Evolutionary conservation across 352 stramenopile species (phyloP), one percentile per base, ranked within the genome.

Genomic region (Phytophthora pistaciae): DNA sequence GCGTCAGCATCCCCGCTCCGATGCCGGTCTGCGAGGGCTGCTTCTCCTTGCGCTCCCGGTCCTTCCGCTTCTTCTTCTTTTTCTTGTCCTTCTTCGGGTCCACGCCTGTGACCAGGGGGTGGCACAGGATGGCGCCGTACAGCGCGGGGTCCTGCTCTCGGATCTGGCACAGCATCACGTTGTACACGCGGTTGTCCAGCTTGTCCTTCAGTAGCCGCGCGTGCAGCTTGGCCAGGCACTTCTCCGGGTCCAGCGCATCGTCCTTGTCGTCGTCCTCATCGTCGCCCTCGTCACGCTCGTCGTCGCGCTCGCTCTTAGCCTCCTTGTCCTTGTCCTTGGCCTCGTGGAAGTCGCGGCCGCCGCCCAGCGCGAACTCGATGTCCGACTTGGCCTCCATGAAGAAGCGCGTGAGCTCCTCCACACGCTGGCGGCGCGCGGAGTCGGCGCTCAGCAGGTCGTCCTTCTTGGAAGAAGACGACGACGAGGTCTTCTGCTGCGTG

Each of bases 331-430:
- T 88, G 38, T 93, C 86, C 40, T 90, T 91, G 10, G 71, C 53
- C 44, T 95, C 88, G 21, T 87, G 83, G 56, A 90, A 90, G 29
- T 93, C 87, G 7, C 85, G 78, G 2, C 80, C 85, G 20, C 87
- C 83, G 38, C 90, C 88, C 9, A 95, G 68, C 11, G 88, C 88
- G 77, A 96, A 96, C 63, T 96, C 90, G 61, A 96, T 96, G 60
- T 96, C 90, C 23, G 88, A 95, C 64, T 96, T 96, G 60, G 88
- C 87, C 63, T 96, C 90, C 88, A 96, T 95, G 60, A 96, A 96
- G 71, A 96, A 96, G 1, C 90, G 78, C 54, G 90, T 96, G 36
- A 96, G 78, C 61, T 96, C 90, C 70, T 96, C 90, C 6, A 96
- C 90, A 40, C 88, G 87, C 69, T 96, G 88, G 18, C 88, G 76